A percentile compares a stretch with the other conserved stretches of the same genome.
Evolutionary conservation across 202 grass and related monocot genomes (phyloP).

Genomic region (Schoenoplectus tabernaemontani): DNA sequence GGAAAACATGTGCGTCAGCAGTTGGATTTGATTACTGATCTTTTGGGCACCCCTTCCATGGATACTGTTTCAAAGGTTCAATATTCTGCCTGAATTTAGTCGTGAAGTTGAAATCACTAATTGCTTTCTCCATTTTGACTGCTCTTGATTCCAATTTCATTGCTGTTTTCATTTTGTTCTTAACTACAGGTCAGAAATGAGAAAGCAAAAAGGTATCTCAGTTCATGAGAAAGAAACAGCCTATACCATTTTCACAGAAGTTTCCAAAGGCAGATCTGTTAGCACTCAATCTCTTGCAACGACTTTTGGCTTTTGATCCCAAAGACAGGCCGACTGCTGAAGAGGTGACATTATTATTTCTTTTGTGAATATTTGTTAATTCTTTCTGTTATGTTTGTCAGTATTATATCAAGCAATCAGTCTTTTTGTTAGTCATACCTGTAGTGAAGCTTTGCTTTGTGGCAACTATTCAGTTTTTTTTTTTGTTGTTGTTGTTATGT

Average conservation of each 20-base stretch:
- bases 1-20: slow-evolving; percentile 99
- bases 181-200: slow-evolving; percentile 71
- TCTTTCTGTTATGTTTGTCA: not conserved
- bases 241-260: slow-evolving; percentile 69
- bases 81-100: slow-evolving; percentile 10
- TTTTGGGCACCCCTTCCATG: slow-evolving; percentile 64
- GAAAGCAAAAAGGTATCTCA: slow-evolving; percentile 82
- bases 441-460: not conserved
- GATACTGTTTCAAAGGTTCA: slow-evolving; percentile 73
- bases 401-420: not conserved
- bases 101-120: not conserved
- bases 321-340: slow-evolving; percentile 90
- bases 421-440: not conserved
- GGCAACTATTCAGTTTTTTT: not conserved
- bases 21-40: slow-evolving; percentile 96
- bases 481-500: not conserved
- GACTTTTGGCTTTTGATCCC: slow-evolving; percentile 91
- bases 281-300: slow-evolving; percentile 75
- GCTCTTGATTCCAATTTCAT: slow-evolving; percentile 3
- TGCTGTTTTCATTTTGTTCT: slow-evolving; percentile 13
- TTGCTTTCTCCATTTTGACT: not conserved
- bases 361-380: not conserved
- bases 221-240: slow-evolving; percentile 74
- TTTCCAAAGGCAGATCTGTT: slow-evolving; percentile 81
- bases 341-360: slow-evolving; percentile 40